Percentiles rank a stretch among this genome's conserved stretches.
Evolutionary conservation across 1,139 yeast genomes (phyloP).

Genomic region (Kodamaea anthophila): DNA sequence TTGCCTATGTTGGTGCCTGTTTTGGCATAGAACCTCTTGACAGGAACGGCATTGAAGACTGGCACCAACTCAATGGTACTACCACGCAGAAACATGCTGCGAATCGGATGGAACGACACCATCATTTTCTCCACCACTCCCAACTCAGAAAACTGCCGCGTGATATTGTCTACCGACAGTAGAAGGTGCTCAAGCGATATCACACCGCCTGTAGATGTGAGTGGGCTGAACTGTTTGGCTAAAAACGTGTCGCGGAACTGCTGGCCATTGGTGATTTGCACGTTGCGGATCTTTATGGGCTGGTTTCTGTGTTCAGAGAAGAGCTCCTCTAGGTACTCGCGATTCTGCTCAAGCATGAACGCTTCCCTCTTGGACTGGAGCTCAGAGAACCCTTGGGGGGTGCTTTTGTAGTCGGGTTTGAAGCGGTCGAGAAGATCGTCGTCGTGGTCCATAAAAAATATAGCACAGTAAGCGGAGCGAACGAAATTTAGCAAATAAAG

Average conservation of each 20-base stretch:
- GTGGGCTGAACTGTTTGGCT: conserved; percentile 48
- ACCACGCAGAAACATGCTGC: conserved; percentile 14
- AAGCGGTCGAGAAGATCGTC: conserved; percentile 25
- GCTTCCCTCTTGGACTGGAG: conserved; percentile 27
- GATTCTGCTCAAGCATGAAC: conserved; percentile 34
- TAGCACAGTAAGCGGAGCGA: neutral
- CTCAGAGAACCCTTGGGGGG: conserved; percentile 20
- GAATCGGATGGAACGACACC: conserved; percentile 33
- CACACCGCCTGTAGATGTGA: conserved; percentile 21
- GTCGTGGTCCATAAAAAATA: conserved; percentile 11
- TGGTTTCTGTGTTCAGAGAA: conserved; percentile 36
- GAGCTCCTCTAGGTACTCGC: conserved; percentile 33
- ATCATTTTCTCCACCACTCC: conserved; percentile 42
- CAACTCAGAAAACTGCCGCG: conserved; percentile 34
- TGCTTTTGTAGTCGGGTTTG: conserved; percentile 12
- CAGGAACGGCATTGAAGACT: conserved; percentile 52
- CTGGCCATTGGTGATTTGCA: conserved; percentile 52
- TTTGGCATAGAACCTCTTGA: conserved; percentile 64
- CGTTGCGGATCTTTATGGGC: conserved; percentile 41
- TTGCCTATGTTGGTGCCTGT: conserved; percentile 95
- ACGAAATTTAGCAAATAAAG: no score
- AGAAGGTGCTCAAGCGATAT: conserved; percentile 34
- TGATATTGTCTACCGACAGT: conserved; percentile 35
- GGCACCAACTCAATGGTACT: conserved; percentile 45
- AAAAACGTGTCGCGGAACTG: conserved; percentile 48